Percentiles rank a stretch among this genome's conserved stretches.
Evolutionary conservation across 352 stramenopile species (phyloP).

Genomic region (Pythium apleroticum): DNA sequence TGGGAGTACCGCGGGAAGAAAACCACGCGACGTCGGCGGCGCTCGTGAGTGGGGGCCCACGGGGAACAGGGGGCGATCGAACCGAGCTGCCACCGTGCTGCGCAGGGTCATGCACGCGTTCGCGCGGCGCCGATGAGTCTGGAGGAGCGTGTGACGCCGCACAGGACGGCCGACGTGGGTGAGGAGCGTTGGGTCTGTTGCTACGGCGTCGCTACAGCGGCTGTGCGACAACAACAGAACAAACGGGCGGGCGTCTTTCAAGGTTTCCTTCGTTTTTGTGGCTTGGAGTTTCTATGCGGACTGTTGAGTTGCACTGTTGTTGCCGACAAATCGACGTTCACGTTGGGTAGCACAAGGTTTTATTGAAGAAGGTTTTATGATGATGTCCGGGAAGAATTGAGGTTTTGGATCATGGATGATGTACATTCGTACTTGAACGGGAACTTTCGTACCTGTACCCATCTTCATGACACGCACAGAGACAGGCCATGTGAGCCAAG

Average conservation of each 20-base stretch:
- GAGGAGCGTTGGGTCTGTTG: slow-evolving; percentile 14
- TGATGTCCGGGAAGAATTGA: slow-evolving; percentile 7
- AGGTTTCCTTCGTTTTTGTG: slow-evolving; percentile 16
- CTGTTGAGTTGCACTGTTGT: slow-evolving; percentile 10
- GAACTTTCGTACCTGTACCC: slow-evolving; percentile 24
- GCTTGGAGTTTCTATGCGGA: slow-evolving; percentile 8
- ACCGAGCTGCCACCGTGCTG: slow-evolving; percentile 4
- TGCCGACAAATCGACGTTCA: neutral
- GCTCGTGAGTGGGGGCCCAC: neutral
- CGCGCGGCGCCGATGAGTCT: neutral
- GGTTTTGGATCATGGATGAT: slow-evolving; percentile 9
- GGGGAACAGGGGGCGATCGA: neutral
- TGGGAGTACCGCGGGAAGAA: neutral
- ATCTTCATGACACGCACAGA: slow-evolving; percentile 27
- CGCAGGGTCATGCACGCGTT: slow-evolving; percentile 8
- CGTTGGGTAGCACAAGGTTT: slow-evolving; percentile 16
- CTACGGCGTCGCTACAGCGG: neutral
- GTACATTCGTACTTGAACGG: slow-evolving; percentile 24
- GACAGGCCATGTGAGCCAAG: slow-evolving; percentile 10
- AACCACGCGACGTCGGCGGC: neutral
- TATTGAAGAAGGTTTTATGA: slow-evolving; percentile 20
- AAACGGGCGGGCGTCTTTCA: slow-evolving; percentile 8
- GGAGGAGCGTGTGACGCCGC: slow-evolving; percentile 12
- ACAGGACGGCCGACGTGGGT: neutral
- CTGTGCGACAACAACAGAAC: slow-evolving; percentile 26